Evolutionary conservation across 441 rosid genomes (phyloP), one percentile per base, ranked within the genome.

Genomic region (Mallotus japonicus): DNA sequence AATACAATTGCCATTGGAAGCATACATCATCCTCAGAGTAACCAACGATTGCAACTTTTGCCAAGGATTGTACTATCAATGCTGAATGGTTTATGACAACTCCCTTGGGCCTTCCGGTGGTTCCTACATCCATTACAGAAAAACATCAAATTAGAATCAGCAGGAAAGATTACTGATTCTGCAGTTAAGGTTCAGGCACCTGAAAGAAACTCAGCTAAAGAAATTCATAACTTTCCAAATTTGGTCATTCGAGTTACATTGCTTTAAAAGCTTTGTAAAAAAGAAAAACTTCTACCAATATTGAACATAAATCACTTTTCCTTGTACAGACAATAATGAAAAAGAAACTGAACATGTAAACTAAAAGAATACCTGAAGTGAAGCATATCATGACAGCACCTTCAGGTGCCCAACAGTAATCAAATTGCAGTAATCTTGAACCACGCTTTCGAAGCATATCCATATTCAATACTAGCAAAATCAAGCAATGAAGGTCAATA

Each of bases 101-200:
- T 58, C 97, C 97, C 74, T 95, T 94, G 50, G 99, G 99, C 75
- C 79, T 83, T 78, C 97, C 95, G 20, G 97, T 94, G 62, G 99
- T 90, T 77, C 99, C 97, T 89, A 75, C 42, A 71, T 13, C 71
- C 74, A 82, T 62, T 14, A 70, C 75, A 65, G 8, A 65, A 49
- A 53, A 51, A 60, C 69, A 62, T 20, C 57, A 55, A 64, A 54
- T 70, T 67, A 28, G 32, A 28, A 28, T 28, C 32, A 28, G 32
- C 32, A 28, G 32, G 32, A 28, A 28, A 28, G 32, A 28, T 28
- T 28, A 28, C 32, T 28, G 32, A 28, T 28, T 28, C 32, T 28
- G 32, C 3, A 28, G 32, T 28, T 28, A 28, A 28, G 1, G 32
- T 28, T 28, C 32, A 28, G 32, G 32, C 32, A 28, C 32, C 32